These are phyloP conservation scores for Polysphondylium violaceum DNA, from an alignment of 78 protist species.

Conservation along the genomic window DNA sequence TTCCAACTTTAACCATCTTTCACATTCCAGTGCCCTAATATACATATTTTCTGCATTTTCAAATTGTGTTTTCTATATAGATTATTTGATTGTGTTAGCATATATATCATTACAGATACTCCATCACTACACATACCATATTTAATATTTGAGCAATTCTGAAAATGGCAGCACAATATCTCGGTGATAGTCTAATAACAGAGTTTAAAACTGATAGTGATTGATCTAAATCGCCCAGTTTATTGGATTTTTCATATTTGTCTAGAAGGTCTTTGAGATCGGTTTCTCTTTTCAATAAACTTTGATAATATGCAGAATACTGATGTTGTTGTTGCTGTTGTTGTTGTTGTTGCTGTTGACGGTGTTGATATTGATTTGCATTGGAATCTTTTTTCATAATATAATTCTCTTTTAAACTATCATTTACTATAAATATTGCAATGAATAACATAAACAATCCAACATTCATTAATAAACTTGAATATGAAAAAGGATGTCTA, in stretches of 20 bases:
- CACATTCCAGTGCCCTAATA: conserved; percentile 40
- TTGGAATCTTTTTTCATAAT: background rate
- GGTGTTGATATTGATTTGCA: conserved; percentile 9
- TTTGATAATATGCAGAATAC: background rate
- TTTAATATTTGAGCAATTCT: conserved; percentile 26
- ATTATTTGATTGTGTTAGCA: background rate
- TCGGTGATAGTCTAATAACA: conserved; percentile 8
- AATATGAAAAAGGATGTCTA: too few species aligned
- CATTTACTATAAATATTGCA: background rate
- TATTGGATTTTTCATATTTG: conserved; percentile 25
- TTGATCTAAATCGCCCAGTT: conserved; percentile 10
- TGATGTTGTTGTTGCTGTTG: conserved; percentile 5
- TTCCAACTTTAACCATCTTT: conserved; percentile 54
- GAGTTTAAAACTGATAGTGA: background rate
- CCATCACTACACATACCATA: background rate
- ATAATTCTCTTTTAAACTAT: background rate
- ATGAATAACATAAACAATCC: background rate
- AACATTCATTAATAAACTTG: background rate
- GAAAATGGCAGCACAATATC: conserved; percentile 18
- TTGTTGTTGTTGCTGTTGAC: conserved; percentile 4
- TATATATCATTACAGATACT: background rate
- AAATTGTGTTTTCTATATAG: background rate
- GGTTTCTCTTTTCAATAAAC: background rate
- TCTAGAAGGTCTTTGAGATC: background rate
- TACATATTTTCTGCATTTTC: conserved; percentile 14